A percentile compares a stretch with the other conserved stretches of the same genome.
Evolutionary conservation across 352 stramenopile species (phyloP).

Genomic region (Phytophthora megakarya): DNA sequence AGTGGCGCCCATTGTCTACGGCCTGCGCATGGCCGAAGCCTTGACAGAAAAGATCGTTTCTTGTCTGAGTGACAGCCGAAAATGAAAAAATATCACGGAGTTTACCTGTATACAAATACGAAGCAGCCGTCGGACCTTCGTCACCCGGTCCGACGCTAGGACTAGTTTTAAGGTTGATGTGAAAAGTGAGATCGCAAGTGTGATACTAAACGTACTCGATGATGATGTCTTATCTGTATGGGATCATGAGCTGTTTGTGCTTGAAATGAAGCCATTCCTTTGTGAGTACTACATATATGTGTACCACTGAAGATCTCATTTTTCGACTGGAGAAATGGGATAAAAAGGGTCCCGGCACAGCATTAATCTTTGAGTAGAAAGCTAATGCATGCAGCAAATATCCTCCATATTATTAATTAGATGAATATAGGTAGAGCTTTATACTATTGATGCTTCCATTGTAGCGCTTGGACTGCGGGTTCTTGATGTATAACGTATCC

Average conservation of each 20-base stretch:
- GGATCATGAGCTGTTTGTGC: background rate
- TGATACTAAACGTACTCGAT: too few species aligned
- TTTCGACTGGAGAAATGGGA: background rate
- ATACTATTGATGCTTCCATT: too few species aligned
- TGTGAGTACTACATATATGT: background rate
- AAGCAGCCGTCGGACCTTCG: background rate
- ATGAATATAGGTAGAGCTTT: too few species aligned
- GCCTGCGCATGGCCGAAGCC: background rate
- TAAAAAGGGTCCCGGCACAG: background rate
- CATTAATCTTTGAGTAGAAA: background rate
- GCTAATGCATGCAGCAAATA: too few species aligned
- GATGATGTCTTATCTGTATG: constrained; percentile 9
- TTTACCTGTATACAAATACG: constrained; percentile 1
- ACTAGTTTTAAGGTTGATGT: background rate
- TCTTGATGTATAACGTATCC: background rate
- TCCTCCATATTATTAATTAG: too few species aligned
- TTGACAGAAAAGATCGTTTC: constrained; percentile 32
- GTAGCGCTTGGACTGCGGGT: too few species aligned
- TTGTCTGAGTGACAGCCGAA: constrained; percentile 14
- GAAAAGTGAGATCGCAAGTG: background rate
- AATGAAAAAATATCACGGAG: constrained; percentile 16
- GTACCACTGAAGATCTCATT: background rate
- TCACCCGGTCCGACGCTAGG: background rate
- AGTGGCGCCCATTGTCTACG: background rate
- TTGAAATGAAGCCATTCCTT: background rate